Base-by-base conservation (phyloP, 805 yeast species). In the Blastobotrys attinorum region DNA sequence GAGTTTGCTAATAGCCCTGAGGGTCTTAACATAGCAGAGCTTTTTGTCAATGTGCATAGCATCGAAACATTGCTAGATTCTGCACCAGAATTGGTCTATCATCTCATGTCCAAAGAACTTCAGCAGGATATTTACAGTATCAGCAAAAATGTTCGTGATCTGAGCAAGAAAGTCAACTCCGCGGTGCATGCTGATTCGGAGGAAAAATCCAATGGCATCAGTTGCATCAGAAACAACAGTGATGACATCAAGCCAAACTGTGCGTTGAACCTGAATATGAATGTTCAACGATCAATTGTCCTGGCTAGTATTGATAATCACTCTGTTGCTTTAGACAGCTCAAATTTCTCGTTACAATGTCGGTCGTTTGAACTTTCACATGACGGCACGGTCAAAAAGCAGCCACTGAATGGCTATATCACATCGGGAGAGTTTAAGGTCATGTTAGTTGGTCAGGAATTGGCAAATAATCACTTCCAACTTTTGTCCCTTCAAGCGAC, bases 401-500 rank as follows among this genome's bases (percentile, higher is more conserved):
- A 43, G 34, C 46, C 46, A 13, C 17, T 21, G 17, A 15, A 22
- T 38, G 22, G 29, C 21, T 39, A 39, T 4, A 6, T 39, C 5
- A 16, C 18, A 16, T 22, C 42, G 22, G 44, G 33, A 5, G 47
- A 40, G 25, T 15, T 32, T 35, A 23, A 21, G 4, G 10, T 44
- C 21, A 29, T 32, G 3, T 20, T 44, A 22, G 17, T 20, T 11
- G 36, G 17, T 11, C 36, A 39, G 16, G 32, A 23, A 4, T 8
- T 39, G 13, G 16, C 22, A 3, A n/a, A 17, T 15, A 4, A 23
- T 11, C 29, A 31, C 8, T 31, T 40, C 16, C 25, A 38, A 17
- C 5, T 45, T 2, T 10, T 45, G 20, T 17, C 32, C 5, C 17
- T 29, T 18, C 47, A 45, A n/a, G 39, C 15, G 6, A 25, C 44